Base-by-base conservation (phyloP, 139 green algal genomes). In the Pycnococcus provasolii region DNA sequence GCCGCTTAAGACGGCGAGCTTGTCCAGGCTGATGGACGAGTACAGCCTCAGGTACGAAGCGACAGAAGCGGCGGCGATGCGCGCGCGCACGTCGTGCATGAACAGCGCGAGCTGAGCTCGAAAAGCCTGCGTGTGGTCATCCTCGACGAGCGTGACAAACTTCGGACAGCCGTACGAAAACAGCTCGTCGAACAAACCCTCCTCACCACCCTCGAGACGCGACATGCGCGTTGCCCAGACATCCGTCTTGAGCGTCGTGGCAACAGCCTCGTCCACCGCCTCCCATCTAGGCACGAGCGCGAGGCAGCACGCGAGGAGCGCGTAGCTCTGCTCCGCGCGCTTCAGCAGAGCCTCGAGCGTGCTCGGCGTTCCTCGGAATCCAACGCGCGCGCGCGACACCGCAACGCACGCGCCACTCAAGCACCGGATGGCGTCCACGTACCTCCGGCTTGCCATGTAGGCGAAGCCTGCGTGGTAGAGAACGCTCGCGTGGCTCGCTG, bases 281-380 rank as follows among this genome's bases (percentile, higher is more conserved):
- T 79, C 62, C 11, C 42, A 11, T 73, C n/a, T n/a, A 13, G 91
- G 90, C 77, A 87, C 94, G 42, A 97, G 74, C 8, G 89, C 79
- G 42, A 88, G 62, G 2, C 71, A 78, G 42, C 96, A 79, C 2
- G 91, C 91, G 48, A 96, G 83, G 73, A 97, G 78, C 42, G 89
- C 82, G 73, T 73, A 78, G 80, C 97, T 90, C 86, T 99, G 92
- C 86, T 99, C 93, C 65, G 96, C 95, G 79, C 96, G 96, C 79
- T 96, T 96, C 58, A 96, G 67, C n/a, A 98, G 89, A 73, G 88
- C 83, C 53, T 80, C 77, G 53, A 75, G 74, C 15, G 67, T 42
- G 4, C 58, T 39, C 44, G 58, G 41, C 2, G 47, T 11, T n/a
- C 60, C 60, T 3, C 62, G 68, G 47, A 55, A 73, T 70, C 57